Base-by-base conservation (phyloP, 306 rosid genomes). In the Rosa multiflora region DNA sequence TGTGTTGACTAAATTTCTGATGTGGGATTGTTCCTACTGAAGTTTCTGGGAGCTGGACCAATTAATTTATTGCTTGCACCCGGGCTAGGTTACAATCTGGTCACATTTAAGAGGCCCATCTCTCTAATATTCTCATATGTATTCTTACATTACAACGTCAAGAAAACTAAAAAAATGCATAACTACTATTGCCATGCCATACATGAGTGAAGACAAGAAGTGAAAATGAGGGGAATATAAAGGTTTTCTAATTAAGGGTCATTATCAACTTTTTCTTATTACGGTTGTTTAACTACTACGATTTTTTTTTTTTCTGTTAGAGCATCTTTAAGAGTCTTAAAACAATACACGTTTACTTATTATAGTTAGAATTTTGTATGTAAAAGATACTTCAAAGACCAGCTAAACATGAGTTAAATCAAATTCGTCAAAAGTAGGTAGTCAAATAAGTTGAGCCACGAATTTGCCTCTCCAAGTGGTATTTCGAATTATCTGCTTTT, bases 221-320 rank as follows among this genome's bases (percentile, higher is more conserved):
- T 5, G 46, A 72, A 18, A 58, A 70, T 79, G 55, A n/a, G 59
- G 58, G 20, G 58, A 58, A 68, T 32, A 5, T 68, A 32, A 32
- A 32, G 37, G 37, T 32, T 32, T 32, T 32, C 20, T 52, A 52
- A 6, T 52, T 52, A 70, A 72, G 12, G 56, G 89, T 86, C 87
- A 32, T 82, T 78, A 8, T 86, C 89, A 86, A 71, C 85, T 81
- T 78, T 70, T 44, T 43, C 42, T 32, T 68, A 76, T 80, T 61
- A 80, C 83, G 78, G 85, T 79, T 86, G 81, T 76, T 81, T 75
- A 40, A 78, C 59, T 62, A 67, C 56, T 21, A 21, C 42, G 1
- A 2, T 11, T 47, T 43, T 1, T 3, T 47, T 47, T 10, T 47
- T 47, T 47, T 47, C 4, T 47, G 0, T 32, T 32, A 32, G 37